Conservation (phyloP, 2,329 filamentous ascomycete genomes). For the Arthrinium phaeospermum region DNA sequence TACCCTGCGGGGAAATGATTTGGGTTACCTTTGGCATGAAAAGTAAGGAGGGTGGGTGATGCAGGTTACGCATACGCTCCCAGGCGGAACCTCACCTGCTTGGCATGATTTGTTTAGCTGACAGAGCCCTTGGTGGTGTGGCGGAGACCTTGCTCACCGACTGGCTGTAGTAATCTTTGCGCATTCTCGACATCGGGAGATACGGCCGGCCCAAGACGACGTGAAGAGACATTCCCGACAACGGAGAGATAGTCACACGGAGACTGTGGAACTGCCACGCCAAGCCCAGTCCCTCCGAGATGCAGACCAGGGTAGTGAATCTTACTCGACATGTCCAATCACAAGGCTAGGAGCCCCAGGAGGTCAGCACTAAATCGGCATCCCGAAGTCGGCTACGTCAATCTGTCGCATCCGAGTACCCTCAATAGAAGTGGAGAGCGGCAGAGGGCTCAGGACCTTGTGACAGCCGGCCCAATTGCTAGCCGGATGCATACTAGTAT, state of each 20-base stretch:
- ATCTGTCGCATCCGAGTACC: background rate
- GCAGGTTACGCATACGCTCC: background rate
- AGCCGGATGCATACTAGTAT: constrained; percentile 16
- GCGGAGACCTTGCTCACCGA: constrained; percentile 5
- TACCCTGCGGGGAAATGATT: background rate
- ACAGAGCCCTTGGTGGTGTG: background rate
- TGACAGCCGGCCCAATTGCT: background rate
- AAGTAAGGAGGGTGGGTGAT: background rate
- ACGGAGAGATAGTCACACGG: constrained; percentile 4
- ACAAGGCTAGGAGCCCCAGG: background rate
- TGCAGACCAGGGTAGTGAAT: background rate
- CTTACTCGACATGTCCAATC: background rate
- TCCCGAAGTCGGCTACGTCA: constrained; percentile 11
- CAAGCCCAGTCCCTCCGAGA: constrained; percentile 8
- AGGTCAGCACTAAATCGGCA: constrained; percentile 10
- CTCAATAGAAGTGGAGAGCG: background rate
- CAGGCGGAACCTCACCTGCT: background rate
- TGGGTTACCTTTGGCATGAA: background rate
- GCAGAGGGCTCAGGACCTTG: background rate
- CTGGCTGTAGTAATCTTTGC: constrained; percentile 3
- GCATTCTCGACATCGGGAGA: background rate
- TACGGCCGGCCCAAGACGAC: background rate
- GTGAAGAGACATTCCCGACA: background rate
- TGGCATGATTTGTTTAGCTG: background rate
- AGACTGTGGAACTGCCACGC: background rate